Conservation (phyloP, 495 filamentous ascomycete species). For the Clohesyomyces aquaticus region DNA sequence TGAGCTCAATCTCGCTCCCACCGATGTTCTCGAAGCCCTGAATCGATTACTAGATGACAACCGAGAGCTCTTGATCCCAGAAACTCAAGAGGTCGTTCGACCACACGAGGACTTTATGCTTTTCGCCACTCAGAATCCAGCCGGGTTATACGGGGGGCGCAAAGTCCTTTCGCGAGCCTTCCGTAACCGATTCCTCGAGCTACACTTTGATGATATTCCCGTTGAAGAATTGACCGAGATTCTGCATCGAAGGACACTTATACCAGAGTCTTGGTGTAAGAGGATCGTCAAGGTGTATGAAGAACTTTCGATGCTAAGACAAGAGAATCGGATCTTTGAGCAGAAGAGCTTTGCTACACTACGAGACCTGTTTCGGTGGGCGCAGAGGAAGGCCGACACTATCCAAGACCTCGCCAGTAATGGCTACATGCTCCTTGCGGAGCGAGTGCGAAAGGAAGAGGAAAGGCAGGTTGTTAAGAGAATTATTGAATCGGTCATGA, state of each 20-base stretch:
- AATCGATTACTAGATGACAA: slow-evolving; percentile 97
- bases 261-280: slow-evolving; percentile 87
- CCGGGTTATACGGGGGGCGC: slow-evolving; percentile 91
- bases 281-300: slow-evolving; percentile 93
- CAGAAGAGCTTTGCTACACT: slow-evolving; percentile 97
- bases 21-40: slow-evolving; percentile 92
- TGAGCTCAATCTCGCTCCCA: slow-evolving; percentile 94
- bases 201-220: slow-evolving; percentile 98
- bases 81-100: slow-evolving; percentile 90
- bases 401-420: slow-evolving; percentile 87
- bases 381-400: slow-evolving; percentile 80
- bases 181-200: slow-evolving; percentile 92
- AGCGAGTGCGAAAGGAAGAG: slow-evolving; percentile 88
- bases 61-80: slow-evolving; percentile 93
- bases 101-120: slow-evolving; percentile 96
- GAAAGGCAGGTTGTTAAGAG: slow-evolving; percentile 82
- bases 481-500: slow-evolving; percentile 92
- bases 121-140: slow-evolving; percentile 98
- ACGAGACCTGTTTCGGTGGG: slow-evolving; percentile 96
- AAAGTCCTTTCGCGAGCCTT: slow-evolving; percentile 94
- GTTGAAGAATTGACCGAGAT: slow-evolving; percentile 94
- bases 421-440: slow-evolving; percentile 93
- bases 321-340: slow-evolving; percentile 89
- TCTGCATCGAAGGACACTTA: slow-evolving; percentile 80
- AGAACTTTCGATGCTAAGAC: slow-evolving; percentile 83